Conservation (phyloP, 2,329 filamentous ascomycete species). For the Chaetomiaceae sp. region DNA sequence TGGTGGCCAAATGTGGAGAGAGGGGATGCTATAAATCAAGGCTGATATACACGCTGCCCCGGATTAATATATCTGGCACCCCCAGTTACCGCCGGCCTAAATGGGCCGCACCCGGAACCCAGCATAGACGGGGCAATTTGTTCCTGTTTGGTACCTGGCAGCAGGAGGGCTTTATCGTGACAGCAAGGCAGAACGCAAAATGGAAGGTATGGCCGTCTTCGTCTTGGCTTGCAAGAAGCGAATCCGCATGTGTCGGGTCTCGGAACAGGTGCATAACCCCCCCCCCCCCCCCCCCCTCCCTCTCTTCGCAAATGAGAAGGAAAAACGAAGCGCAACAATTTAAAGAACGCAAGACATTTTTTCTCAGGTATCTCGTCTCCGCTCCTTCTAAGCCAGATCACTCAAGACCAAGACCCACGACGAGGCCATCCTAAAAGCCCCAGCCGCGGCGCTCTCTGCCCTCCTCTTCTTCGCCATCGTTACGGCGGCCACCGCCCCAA, state of each 20-base stretch:
- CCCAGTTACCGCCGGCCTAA: slow-evolving; percentile 4
- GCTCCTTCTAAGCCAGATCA: not conserved
- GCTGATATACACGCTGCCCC: slow-evolving; percentile 7
- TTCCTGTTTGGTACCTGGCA: no score
- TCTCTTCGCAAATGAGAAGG: not conserved
- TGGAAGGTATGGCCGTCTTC: no score
- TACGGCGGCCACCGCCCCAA: not conserved
- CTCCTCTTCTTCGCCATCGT: slow-evolving; percentile 14
- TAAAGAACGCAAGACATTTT: not conserved
- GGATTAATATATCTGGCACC: slow-evolving; percentile 14
- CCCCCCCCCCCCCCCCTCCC: no score
- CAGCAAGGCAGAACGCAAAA: no score
- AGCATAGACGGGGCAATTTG: not conserved
- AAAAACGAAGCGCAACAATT: slow-evolving; percentile 6
- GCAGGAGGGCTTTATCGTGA: no score
- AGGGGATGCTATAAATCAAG: slow-evolving; percentile 5
- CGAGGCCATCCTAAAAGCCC: slow-evolving; percentile 2
- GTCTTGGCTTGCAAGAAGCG: no score
- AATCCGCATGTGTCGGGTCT: no score
- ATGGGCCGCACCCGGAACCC: not conserved
- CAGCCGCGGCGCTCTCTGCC: slow-evolving; percentile 18
- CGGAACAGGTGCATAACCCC: no score
- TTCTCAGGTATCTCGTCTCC: not conserved
- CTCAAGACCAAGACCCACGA: no score
- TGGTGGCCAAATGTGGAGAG: slow-evolving; percentile 3